phyloP scores from a whole-genome alignment of 176 grass and related monocot genomes.

The Musa troglodytarum region DNA sequence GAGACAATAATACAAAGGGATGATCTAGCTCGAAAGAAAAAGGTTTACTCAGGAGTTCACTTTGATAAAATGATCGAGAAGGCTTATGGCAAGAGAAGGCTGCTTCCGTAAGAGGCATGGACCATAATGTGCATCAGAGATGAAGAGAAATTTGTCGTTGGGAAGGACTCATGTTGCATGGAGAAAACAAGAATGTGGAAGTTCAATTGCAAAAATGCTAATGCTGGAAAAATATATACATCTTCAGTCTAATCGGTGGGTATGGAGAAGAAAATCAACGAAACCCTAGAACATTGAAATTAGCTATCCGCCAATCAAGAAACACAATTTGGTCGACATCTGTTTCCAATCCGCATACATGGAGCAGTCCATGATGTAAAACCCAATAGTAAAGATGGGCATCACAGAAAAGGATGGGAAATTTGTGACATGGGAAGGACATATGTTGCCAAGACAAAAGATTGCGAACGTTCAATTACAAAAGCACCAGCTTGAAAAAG shows the following conservation, averaged over 20 bases:
- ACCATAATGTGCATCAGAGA: background rate
- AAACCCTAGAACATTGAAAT: slow-evolving; percentile 3
- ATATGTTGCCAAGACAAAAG: too few relatives aligned
- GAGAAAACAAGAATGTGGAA: too few relatives aligned
- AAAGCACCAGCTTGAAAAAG: too few relatives aligned
- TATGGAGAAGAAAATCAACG: background rate
- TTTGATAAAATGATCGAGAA: background rate
- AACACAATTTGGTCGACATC: background rate
- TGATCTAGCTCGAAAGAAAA: background rate
- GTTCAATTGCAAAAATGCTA: background rate
- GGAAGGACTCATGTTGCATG: too few relatives aligned
- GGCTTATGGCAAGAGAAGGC: background rate
- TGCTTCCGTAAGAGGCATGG: background rate
- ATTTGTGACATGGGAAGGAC: too few relatives aligned
- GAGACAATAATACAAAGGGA: background rate
- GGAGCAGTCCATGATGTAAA: background rate
- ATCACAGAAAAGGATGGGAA: too few relatives aligned
- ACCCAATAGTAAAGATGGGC: background rate
- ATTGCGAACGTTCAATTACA: too few relatives aligned
- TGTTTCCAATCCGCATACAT: background rate
- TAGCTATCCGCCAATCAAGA: background rate
- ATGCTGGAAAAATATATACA: background rate
- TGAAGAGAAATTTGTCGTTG: background rate
- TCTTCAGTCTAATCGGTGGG: background rate
- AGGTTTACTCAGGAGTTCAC: background rate